These are phyloP conservation scores for Geotrichum cucujoidarum DNA, from an alignment of 1,139 yeast species.

Conservation along the genomic window DNA sequence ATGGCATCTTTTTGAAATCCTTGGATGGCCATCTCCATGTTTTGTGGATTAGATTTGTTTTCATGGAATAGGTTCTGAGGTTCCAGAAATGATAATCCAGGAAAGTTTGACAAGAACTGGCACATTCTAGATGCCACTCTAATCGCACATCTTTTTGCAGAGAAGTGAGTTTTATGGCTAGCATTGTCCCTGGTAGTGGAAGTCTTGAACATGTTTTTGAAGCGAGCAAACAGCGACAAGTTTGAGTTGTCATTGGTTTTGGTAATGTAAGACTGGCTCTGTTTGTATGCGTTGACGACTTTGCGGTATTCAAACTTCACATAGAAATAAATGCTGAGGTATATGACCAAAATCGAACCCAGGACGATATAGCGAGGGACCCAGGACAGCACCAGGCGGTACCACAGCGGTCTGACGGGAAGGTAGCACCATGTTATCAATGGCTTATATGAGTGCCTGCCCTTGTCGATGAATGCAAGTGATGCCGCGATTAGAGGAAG, in stretches of 20 bases:
- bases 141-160: not conserved
- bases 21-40: conserved; percentile 15
- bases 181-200: not conserved
- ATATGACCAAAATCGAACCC: conserved; percentile 57
- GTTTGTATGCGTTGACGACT: conserved; percentile 29
- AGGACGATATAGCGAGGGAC: conserved; percentile 70
- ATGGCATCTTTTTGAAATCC: conserved; percentile 55
- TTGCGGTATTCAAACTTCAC: conserved; percentile 44
- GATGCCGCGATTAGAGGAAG: conserved; percentile 68
- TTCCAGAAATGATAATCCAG: conserved; percentile 30
- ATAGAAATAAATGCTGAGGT: conserved; percentile 66
- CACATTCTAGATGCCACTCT: not conserved
- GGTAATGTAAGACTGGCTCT: conserved; percentile 25
- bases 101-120: conserved; percentile 25
- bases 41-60: not conserved
- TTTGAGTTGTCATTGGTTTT: not conserved
- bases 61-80: conserved; percentile 2
- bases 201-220: not conserved
- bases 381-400: conserved; percentile 72
- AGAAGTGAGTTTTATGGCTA: not conserved
- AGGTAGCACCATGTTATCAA: conserved; percentile 77
- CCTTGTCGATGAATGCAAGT: conserved; percentile 55
- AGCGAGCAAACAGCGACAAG: not conserved
- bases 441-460: conserved; percentile 29
- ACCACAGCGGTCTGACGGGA: conserved; percentile 72